Evolutionary conservation across 768 basidiomycete genomes (phyloP), one percentile per base, ranked within the genome.

Genomic region (Leccinum uliginosum): DNA sequence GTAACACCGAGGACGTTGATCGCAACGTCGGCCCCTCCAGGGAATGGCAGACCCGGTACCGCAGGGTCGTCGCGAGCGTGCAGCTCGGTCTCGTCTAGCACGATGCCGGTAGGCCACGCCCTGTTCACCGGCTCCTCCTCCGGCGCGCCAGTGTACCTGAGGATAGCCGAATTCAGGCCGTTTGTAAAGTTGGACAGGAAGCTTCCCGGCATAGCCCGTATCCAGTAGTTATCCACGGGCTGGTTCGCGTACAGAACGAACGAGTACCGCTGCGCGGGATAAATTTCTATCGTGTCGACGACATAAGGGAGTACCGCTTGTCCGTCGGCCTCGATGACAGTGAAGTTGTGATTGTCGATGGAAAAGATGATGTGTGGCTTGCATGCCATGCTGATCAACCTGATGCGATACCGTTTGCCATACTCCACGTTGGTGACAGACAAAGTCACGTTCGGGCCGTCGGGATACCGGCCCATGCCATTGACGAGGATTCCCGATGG

Each of bases 261-360:
- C 0, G 80, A 79, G 63, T 83, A 83, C 12, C 81, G 76, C 64
- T 83, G 82, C 1, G 74, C 81, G 15, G 73, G 69, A 54, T 74
- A 80, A 32, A 84, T 77, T 10, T 73, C 67, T 48, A 81, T 73
- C 12, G 67, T 63, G 52, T 79, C 75, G 3, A 78, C 75, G 1
- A 55, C 58, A 11, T 73, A 58, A 0, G 80, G 78, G 40, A 72
- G 15, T 10, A 72, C 67, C 50, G 73, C 73, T 49, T 73, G 54
- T 9, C 76, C 77, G 45, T 82, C 80, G 1, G 71, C 76, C 65
- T 81, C 80, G 46, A 81, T 80, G 58, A 81, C 62, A 0, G 76
- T 80, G 53, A 81, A 59, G 7, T 65, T 65, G 61, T 82, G 80
- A 3, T 67, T 65, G 44, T 80, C 77, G 55, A 82, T 80, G 8